Evolutionary conservation across 2,329 filamentous ascomycete species (phyloP), one percentile per base, ranked within the genome.

Genomic region (Colletotrichum sp.): DNA sequence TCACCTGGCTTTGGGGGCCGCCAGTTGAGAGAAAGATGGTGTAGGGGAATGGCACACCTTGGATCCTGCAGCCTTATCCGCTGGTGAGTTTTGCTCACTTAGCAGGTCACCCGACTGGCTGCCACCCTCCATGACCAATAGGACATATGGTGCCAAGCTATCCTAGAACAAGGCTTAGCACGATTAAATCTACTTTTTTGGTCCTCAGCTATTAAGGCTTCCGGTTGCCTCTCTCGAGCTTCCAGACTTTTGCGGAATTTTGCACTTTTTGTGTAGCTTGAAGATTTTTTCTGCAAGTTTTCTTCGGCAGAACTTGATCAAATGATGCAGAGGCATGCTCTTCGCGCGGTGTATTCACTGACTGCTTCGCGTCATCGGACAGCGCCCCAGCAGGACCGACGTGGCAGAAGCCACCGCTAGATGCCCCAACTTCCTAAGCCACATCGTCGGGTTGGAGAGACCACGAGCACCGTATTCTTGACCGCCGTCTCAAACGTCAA

Each of bases 71-170:
- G 43, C 43, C 43, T 52, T 21, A 21, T 52, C n/a, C n/a, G 43
- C n/a, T 21, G 43, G 43, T 52, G 43, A 52, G 10, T 52, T 21
- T 21, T 12, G 10, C n/a, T 52, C 43, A 52, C 43, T 21, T 21
- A 52, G 3, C 0, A 13, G 43, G 43, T 52, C 43, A 21, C 43
- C 43, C 43, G 10, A 52, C 43, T 52, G 43, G n/a, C 43, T 21
- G 43, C n/a, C 43, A 52, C n/a, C n/a, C 43, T 52, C 43, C 43
- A 52, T 21, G n/a, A 13, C n/a, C n/a, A 52, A 21, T 21, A 13
- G 10, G 0, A 52, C 0, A 0, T 12, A 21, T 21, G n/a, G n/a
- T n/a, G n/a, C 43, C 43, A 21, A 13, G 43, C 43, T 21, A 21
- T 52, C 10, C n/a, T 21, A 52, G 18, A 52, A 21, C n/a, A 52